These are phyloP conservation scores for Cicer chorassanicum DNA, from an alignment of 306 rosid species.

Conservation along the genomic window DNA sequence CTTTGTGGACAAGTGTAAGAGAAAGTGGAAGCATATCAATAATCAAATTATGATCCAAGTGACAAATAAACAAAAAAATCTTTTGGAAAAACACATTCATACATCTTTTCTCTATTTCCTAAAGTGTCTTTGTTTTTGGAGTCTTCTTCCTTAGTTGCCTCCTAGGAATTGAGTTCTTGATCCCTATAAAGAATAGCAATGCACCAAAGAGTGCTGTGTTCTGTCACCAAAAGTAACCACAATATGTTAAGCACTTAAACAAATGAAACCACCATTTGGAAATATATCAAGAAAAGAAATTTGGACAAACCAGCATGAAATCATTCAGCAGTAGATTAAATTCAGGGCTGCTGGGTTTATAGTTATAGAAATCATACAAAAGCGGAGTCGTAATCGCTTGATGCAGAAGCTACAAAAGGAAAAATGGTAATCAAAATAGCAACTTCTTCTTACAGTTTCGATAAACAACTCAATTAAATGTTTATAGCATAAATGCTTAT, in stretches of 20 bases:
- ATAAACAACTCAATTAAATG: too few relatives aligned
- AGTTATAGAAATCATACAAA: conserved; percentile 78
- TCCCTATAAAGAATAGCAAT: conserved; percentile 77
- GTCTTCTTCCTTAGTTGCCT: conserved; percentile 69
- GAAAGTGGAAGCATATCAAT: conserved; percentile 24
- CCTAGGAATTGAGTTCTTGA: conserved; percentile 71
- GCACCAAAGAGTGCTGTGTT: conserved; percentile 76
- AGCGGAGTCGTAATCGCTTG: conserved; percentile 65
- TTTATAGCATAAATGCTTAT: too few relatives aligned
- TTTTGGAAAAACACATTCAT: conserved; percentile 24
- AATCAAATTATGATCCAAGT: conserved; percentile 30
- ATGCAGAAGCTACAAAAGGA: conserved; percentile 56
- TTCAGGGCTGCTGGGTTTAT: conserved; percentile 45
- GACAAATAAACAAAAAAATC: conserved; percentile 26
- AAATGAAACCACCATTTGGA: background rate
- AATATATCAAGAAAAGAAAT: conserved; percentile 6
- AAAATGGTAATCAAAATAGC: background rate
- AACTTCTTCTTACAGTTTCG: background rate
- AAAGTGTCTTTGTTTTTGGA: conserved; percentile 66
- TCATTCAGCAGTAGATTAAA: conserved; percentile 54
- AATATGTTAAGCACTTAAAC: conserved; percentile 21
- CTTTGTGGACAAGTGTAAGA: conserved; percentile 2
- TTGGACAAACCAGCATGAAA: conserved; percentile 70
- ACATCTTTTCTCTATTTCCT: conserved; percentile 42
- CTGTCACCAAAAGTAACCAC: conserved; percentile 51